Conservation (phyloP, 148 eudicot genomes). For the Rhododendron griersonianum region DNA sequence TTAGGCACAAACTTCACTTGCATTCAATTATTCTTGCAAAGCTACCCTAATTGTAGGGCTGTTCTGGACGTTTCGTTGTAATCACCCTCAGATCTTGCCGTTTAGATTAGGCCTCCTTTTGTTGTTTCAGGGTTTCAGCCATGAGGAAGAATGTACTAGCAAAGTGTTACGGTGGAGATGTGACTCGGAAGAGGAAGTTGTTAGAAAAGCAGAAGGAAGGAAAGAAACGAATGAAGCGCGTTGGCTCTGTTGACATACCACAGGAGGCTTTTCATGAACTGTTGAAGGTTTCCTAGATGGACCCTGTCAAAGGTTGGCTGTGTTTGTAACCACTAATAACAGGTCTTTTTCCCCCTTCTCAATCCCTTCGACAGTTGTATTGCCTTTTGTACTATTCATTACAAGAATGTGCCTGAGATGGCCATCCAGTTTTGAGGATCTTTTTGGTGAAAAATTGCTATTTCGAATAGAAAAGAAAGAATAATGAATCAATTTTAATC, state of each 20-base stretch:
- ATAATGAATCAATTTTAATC: neutral
- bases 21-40: neutral
- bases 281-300: constrained; percentile 64
- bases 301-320: neutral
- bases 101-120: neutral
- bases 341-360: neutral
- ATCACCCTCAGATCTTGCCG: neutral
- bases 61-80: neutral
- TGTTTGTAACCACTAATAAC: neutral
- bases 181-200: constrained; percentile 75
- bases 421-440: neutral
- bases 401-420: neutral
- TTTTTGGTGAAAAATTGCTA: neutral
- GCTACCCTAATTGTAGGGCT: neutral
- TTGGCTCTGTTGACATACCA: constrained; percentile 91
- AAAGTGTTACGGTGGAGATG: constrained; percentile 95
- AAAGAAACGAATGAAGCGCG: constrained; percentile 96
- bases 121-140: constrained; percentile 66
- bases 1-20: neutral
- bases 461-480: neutral
- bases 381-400: neutral
- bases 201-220: constrained; percentile 97
- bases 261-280: constrained; percentile 94
- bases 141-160: constrained; percentile 97
- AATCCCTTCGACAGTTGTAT: neutral